phyloP scores from a whole-genome alignment of 768 basidiomycete species.

The Pleurotus eryngii region DNA sequence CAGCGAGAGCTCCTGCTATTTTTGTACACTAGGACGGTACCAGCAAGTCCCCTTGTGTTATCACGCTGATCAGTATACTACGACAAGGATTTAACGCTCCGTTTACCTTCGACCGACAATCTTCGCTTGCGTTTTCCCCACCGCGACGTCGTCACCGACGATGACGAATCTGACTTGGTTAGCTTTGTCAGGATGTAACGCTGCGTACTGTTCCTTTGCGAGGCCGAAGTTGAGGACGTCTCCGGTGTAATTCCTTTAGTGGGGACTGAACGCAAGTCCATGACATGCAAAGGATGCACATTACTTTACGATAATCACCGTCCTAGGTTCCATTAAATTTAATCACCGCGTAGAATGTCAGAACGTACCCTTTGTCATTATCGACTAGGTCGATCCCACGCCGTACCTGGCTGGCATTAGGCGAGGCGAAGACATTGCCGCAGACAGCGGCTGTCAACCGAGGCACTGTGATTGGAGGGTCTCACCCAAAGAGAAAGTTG shows the following conservation, averaged over 20 bases:
- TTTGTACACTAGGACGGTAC: slow-evolving; percentile 85
- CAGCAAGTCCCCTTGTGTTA: slow-evolving; percentile 66
- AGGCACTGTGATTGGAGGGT: background rate
- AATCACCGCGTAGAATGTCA: background rate
- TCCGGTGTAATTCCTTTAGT: slow-evolving; percentile 77
- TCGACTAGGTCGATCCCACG: slow-evolving; percentile 75
- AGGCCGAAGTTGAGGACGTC: slow-evolving; percentile 91
- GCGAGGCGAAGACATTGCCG: slow-evolving; percentile 88
- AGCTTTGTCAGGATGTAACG: slow-evolving; percentile 63
- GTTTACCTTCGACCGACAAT: slow-evolving; percentile 78
- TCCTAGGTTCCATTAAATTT: slow-evolving; percentile 37
- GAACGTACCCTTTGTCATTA: slow-evolving; percentile 64
- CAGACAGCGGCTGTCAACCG: slow-evolving; percentile 63
- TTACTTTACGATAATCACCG: slow-evolving; percentile 82
- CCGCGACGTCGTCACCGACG: slow-evolving; percentile 89
- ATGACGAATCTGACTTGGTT: slow-evolving; percentile 72
- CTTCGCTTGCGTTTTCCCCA: slow-evolving; percentile 74
- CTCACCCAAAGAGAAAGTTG: background rate
- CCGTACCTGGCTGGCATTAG: slow-evolving; percentile 80
- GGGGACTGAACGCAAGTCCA: slow-evolving; percentile 7
- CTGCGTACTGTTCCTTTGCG: slow-evolving; percentile 80
- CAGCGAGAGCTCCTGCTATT: slow-evolving; percentile 80
- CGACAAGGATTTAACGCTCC: slow-evolving; percentile 4
- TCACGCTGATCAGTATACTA: background rate
- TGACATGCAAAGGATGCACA: slow-evolving; percentile 7